Evolutionary conservation across 1,284 basidiomycete species (phyloP), one percentile per base, ranked within the genome.

Genomic region (Ustilago loliicola): DNA sequence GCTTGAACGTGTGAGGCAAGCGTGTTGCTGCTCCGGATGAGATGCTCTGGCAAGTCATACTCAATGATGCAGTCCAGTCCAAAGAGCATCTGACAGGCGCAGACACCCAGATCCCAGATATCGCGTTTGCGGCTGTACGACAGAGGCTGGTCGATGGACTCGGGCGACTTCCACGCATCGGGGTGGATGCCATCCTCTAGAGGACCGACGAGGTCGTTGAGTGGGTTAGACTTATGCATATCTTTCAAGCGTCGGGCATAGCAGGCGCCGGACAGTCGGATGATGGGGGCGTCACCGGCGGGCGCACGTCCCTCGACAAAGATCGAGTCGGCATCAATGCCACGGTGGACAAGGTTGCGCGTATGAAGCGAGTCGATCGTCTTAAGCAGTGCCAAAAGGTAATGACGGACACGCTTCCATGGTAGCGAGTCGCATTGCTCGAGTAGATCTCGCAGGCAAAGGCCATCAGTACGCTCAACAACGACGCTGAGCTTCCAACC

Each of bases 51-150:
- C 27, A 79, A 21, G 23, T 72, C 69, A 62, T 70, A 72, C n/a
- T 72, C 70, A 27, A 66, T 19, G 8, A 67, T 6, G 19, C 80
- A 73, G 23, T 81, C 73, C 29, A 74, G n/a, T 1, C 86, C 85
- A 48, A 77, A 84, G 1, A 86, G 70, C 79, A 86, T 84, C 54
- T 86, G 85, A 47, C 80, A 77, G 5, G 68, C 68, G 40, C 75
- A 80, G 7, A 83, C 64, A 8, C 85, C 86, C 1, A 85, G 63
- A 51, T 86, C 84, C 79, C 83, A 87, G 1, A 86, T 50, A 53
- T 87, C 86, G 17, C 82, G 74, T 52, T 83, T 82, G 38, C 80
- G 66, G 30, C 79, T 74, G 63, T 85, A 86, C 19, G 64, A 70
- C 11, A 81, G 60, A 10, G 83, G 81, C 61, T 67, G 66, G 38